Evolutionary conservation across 2,329 filamentous ascomycete species (phyloP), one percentile per base, ranked within the genome.

Genomic region (Exophiala dermatitidis): DNA sequence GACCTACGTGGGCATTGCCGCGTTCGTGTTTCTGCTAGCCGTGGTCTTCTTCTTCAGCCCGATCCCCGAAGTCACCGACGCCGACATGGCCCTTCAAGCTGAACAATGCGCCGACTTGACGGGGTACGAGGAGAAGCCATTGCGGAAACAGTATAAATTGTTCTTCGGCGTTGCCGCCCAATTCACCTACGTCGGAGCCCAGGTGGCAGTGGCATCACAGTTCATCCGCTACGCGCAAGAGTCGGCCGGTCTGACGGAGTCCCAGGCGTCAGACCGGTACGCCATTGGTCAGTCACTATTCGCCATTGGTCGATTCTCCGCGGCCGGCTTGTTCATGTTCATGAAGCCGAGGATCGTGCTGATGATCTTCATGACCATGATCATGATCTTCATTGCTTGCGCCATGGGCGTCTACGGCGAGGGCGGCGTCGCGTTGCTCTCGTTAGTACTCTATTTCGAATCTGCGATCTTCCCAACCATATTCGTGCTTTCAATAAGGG

Each of bases 401-500:
- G 65, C 73, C 1, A 77, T 77, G 31, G 76, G 74, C 0, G 71
- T 77, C 56, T 65, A 67, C 12, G 71, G 71, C 29, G 71, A 79
- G 60, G 70, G 65, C 2, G 77, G 78, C 46, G 69, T 80, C 58
- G 70, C 68, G 19, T 83, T 88, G 60, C 72, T 86, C 2, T 75
- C 84, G 32, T 62, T 90, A 12, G 85, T n/a, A n/a, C n/a, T n/a
- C n/a, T n/a, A n/a, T n/a, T n/a, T n/a, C n/a, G n/a, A n/a, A n/a
- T n/a, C n/a, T n/a, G n/a, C n/a, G n/a, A n/a, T 88, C 62, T 95
- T 88, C 75, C 89, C 90, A 0, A 82, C 90, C 1, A 83, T 93
- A 55, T 89, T 90, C 61, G 83, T 86, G 2, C 77, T 93, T 8
- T 86, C 85, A 2, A 83, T 95, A 54, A 81, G 88, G 26, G 86